Conservation (phyloP, 2,329 filamentous ascomycete genomes). For the Trichophyton schoenleinii region DNA sequence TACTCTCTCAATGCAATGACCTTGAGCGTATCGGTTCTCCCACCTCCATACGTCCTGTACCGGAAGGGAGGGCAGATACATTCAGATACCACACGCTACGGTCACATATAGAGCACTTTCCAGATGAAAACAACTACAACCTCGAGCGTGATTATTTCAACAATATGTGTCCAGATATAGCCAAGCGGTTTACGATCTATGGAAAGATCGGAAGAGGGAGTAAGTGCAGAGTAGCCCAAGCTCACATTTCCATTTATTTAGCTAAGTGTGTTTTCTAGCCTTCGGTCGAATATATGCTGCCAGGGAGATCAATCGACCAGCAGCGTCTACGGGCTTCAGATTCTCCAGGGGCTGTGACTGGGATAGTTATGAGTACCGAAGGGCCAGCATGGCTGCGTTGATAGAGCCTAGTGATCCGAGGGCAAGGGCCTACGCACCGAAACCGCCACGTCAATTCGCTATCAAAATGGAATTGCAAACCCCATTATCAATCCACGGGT, state of each 20-base stretch:
- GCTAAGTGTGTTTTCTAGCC: not conserved
- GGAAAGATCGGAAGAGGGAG: constrained; percentile 9
- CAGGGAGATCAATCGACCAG: not conserved
- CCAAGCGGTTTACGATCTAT: constrained; percentile 8
- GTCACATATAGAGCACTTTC: not conserved
- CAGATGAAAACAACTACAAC: not conserved
- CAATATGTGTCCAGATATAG: constrained; percentile 4
- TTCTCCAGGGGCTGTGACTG: not conserved
- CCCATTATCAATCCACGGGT: not conserved
- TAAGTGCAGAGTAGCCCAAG: not conserved
- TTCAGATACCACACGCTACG: not conserved
- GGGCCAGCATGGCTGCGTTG: not conserved
- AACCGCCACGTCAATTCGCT: constrained; percentile 7
- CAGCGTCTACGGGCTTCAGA: not conserved
- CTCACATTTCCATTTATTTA: not conserved
- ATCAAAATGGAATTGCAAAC: constrained; percentile 5
- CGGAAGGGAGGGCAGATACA: not conserved
- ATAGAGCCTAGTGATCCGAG: not conserved
- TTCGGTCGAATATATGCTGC: constrained; percentile 1
- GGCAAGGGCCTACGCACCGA: not conserved
- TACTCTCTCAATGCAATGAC: constrained; percentile 1
- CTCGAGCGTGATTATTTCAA: not conserved
- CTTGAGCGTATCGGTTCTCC: not conserved
- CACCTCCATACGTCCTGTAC: not conserved
- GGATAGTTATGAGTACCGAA: too few relatives aligned